Conservation (phyloP, 371 early-diverging fungal species). For the Apophysomyces ossiformis region DNA sequence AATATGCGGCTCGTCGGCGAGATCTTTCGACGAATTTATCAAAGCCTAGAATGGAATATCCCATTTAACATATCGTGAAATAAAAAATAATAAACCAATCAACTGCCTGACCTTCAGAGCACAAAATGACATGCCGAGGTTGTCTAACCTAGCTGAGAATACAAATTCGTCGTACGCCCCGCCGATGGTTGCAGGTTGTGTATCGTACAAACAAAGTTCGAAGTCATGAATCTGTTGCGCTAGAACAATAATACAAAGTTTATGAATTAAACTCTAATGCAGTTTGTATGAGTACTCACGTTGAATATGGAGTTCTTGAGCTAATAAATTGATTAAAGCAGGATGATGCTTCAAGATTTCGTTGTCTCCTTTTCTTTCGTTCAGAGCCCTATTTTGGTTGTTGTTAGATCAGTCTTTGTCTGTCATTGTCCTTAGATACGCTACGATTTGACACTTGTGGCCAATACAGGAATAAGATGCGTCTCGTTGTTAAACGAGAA, state of each 20-base stretch:
- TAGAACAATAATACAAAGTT: conserved; percentile 15
- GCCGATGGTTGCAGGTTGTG: conserved; percentile 79
- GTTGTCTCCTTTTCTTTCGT: conserved; percentile 18
- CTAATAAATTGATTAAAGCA: conserved; percentile 70
- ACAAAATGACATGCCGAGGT: conserved; percentile 90
- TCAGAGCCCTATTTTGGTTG: background rate
- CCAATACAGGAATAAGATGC: conserved; percentile 86
- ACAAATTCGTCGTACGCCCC: conserved; percentile 91
- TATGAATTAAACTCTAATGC: background rate
- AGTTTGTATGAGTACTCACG: conserved; percentile 32
- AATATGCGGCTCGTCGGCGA: conserved; percentile 72
- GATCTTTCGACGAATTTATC: conserved; percentile 49
- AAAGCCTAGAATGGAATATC: conserved; percentile 47
- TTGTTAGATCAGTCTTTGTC: background rate
- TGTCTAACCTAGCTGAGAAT: conserved; percentile 90
- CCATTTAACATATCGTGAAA: background rate
- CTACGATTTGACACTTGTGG: conserved; percentile 71
- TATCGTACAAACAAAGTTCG: conserved; percentile 90
- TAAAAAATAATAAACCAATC: conserved; percentile 5
- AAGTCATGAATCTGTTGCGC: conserved; percentile 85
- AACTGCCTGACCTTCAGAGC: conserved; percentile 59
- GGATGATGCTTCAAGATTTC: conserved; percentile 68
- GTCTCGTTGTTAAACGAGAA: conserved; percentile 94
- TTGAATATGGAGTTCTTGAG: conserved; percentile 59
- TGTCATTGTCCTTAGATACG: background rate